Evolutionary conservation across 2,329 filamentous ascomycete species (phyloP), one percentile per base, ranked within the genome.

Genomic region (Neonectria coccinea): DNA sequence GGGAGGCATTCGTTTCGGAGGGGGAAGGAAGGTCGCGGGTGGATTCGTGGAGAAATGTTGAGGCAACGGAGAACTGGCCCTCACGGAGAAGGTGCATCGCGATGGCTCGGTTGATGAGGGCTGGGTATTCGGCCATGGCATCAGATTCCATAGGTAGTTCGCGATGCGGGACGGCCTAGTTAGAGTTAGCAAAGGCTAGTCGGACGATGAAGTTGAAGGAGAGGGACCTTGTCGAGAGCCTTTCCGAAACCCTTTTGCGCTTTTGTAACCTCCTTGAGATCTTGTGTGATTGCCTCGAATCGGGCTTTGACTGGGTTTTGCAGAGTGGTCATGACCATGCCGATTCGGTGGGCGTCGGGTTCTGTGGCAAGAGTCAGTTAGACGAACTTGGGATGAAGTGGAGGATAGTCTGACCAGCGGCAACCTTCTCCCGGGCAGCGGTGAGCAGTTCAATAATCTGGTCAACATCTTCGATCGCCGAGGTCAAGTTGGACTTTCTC

Each of bases 81-180:
- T 98, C 95, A 44, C 96, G 92, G 42, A 99, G 86, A 22, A 99
- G 86, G 76, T 99, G 96, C 94, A 98, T 97, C 10, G 92, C 92
- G 72, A 99, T 97, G 7, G 96, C 95, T 61, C 94, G 89, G 80
- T 97, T 97, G 76, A 98, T 93, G 12, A 97, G 85, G 16, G 86
- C 84, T 4, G 91, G 86, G 69, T 97, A 89, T 20, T 90, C 87
- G 1, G 88, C 89, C 78, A 97, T 89, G 36, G 90, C 91, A 79
- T 97, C 93, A 73, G 93, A 90, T 62, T 94, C 92, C 74, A 89
- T 91, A 14, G 90, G 92, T 0, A 95, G 88, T 14, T 92, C 83
- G 14, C 89, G 88, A 10, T 78, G 73, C 5, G 82, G 84, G 6
- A 79, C 65, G 18, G 79, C 79, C 79, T 81, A 22, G 42, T 29